phyloP scores from a whole-genome alignment of 2,329 filamentous ascomycete genomes.

The Lecanicillium sp. region DNA sequence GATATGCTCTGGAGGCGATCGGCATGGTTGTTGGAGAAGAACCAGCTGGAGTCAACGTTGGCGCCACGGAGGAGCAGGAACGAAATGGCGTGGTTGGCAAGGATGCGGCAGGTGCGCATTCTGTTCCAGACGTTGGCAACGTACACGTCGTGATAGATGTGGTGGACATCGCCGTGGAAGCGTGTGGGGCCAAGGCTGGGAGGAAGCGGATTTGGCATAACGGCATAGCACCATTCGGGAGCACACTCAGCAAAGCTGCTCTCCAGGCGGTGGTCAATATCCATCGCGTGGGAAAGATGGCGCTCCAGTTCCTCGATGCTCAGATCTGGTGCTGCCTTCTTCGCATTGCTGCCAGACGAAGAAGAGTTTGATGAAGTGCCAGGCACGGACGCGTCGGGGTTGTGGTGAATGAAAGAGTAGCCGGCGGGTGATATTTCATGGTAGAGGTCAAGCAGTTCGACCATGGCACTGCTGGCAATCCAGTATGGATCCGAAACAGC shows the following conservation, averaged over 20 bases:
- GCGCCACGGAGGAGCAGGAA: conserved; percentile 12
- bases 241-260: conserved; percentile 11
- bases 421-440: conserved; percentile 13
- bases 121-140: conserved; percentile 14
- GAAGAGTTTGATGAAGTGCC: background rate
- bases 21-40: conserved; percentile 14
- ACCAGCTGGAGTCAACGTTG: conserved; percentile 14
- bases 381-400: background rate
- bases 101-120: conserved; percentile 13
- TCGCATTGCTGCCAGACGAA: background rate
- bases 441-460: conserved; percentile 13
- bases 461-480: conserved; percentile 12
- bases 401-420: conserved; percentile 8
- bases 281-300: conserved; percentile 11
- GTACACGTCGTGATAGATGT: conserved; percentile 13
- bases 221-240: conserved; percentile 12
- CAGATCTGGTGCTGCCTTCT: conserved; percentile 4
- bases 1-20: conserved; percentile 12
- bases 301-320: conserved; percentile 12
- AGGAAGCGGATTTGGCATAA: conserved; percentile 4
- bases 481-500: conserved; percentile 14
- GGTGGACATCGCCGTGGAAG: conserved; percentile 8
- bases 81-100: conserved; percentile 13
- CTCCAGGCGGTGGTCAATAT: conserved; percentile 13
- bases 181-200: background rate